Evolutionary conservation across 179 eudicot genomes (phyloP).

Genomic region (Spergularia azorica): DNA sequence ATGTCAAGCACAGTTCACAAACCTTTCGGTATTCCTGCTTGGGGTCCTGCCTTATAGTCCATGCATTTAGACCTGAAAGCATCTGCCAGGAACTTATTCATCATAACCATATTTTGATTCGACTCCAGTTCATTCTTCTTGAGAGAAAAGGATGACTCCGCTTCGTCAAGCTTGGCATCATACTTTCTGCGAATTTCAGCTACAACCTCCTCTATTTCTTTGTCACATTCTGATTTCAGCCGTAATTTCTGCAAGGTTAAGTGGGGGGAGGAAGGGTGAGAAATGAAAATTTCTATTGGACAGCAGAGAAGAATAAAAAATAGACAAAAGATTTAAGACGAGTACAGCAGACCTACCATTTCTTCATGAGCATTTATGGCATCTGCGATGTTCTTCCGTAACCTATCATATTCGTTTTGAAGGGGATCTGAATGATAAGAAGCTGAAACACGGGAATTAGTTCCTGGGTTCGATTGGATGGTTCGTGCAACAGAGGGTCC

Average conservation of each 20-base stretch:
- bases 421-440: conserved; percentile 51
- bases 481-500: conserved; percentile 24
- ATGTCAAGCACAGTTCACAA: conserved; percentile 15
- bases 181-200: conserved; percentile 59
- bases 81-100: conserved; percentile 69
- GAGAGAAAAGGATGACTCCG: conserved; percentile 45
- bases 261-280: background rate
- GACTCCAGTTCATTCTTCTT: conserved; percentile 58
- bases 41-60: conserved; percentile 46
- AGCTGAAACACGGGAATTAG: conserved; percentile 10
- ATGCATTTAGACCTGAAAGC: conserved; percentile 59
- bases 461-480: conserved; percentile 10
- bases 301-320: conserved; percentile 13
- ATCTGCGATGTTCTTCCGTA: conserved; percentile 46
- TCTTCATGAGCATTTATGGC: conserved; percentile 41
- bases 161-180: conserved; percentile 48
- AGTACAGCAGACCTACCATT: conserved; percentile 35
- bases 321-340: background rate
- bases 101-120: conserved; percentile 46
- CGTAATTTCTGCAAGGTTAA: conserved; percentile 46
- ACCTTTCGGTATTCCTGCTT: conserved; percentile 52
- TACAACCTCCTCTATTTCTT: conserved; percentile 60
- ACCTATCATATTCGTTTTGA: conserved; percentile 55
- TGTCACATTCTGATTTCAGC: conserved; percentile 62
- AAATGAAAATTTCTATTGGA: background rate